These are phyloP conservation scores for Ophiosphaerella korrae DNA, from an alignment of 2,329 filamentous ascomycete species.

Conservation along the genomic window DNA sequence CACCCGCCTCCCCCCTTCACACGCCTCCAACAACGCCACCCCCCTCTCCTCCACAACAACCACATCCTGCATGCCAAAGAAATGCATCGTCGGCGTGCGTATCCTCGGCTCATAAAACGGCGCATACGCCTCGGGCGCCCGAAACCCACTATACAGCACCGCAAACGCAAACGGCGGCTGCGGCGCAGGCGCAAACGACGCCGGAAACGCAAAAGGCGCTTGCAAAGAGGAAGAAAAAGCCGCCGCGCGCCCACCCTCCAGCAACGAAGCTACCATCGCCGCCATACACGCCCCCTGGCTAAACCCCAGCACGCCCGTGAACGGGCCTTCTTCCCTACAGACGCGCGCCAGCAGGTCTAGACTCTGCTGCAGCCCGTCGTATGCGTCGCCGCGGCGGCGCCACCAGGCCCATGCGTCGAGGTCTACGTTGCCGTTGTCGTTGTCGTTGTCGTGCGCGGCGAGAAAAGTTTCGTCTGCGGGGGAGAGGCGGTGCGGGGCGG, in stretches of 20 bases:
- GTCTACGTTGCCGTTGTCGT: conserved; percentile 40
- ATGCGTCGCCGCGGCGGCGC: conserved; percentile 57
- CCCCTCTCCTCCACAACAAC: conserved; percentile 82
- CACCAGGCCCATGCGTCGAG: conserved; percentile 85
- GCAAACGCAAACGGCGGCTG: conserved; percentile 71
- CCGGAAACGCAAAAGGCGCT: conserved; percentile 61
- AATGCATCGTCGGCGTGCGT: conserved; percentile 77
- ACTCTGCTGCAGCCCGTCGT: no score
- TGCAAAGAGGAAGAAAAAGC: conserved; percentile 54
- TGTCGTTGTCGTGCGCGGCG: conserved; percentile 20
- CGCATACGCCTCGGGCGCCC: conserved; percentile 64
- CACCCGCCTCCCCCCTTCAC: conserved; percentile 57
- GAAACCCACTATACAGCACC: conserved; percentile 79
- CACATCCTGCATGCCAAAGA: conserved; percentile 81
- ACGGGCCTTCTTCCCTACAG: conserved; percentile 38
- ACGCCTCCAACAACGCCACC: conserved; percentile 69
- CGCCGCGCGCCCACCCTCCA: conserved; percentile 63
- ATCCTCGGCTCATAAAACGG: conserved; percentile 79
- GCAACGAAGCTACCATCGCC: conserved; percentile 71
- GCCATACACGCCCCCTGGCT: conserved; percentile 61
- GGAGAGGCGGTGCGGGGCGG: conserved; percentile 51
- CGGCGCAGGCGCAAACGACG: conserved; percentile 46
- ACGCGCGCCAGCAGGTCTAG: conserved; percentile 55
- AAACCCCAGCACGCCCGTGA: conserved; percentile 45
- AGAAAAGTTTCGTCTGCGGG: conserved; percentile 60